A percentile compares a stretch with the other conserved stretches of the same genome.
These are phyloP conservation scores for Limnanthes douglasii DNA, from an alignment of 345 rosid species.

Conservation along the genomic window DNA sequence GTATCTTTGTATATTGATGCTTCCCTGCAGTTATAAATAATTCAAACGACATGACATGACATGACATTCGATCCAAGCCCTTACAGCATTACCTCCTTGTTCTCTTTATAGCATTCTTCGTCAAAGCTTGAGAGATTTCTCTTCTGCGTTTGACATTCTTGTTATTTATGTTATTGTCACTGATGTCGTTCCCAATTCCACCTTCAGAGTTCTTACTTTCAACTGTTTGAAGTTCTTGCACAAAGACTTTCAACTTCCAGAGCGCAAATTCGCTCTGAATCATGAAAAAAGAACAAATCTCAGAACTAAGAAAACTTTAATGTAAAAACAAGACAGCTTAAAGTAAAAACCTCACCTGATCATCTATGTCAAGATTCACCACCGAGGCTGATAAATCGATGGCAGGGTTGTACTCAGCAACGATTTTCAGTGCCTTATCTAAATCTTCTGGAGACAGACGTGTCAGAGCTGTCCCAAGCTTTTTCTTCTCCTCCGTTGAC, in stretches of 20 bases:
- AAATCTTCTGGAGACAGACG: conserved; percentile 48
- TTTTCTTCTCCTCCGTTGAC: conserved; percentile 56
- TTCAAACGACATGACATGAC: too few relatives aligned
- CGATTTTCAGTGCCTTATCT: conserved; percentile 51
- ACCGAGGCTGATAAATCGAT: conserved; percentile 47
- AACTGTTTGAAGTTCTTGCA: conserved; percentile 42
- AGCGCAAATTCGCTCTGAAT: conserved; percentile 42
- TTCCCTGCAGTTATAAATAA: too few relatives aligned
- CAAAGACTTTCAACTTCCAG: conserved; percentile 70
- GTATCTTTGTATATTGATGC: too few relatives aligned
- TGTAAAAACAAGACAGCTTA: neutral
- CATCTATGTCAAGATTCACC: conserved; percentile 66
- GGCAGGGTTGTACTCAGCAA: conserved; percentile 50
- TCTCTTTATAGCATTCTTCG: too few relatives aligned
- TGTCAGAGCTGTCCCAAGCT: conserved; percentile 37
- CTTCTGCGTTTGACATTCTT: conserved; percentile 29
- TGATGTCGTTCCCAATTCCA: conserved; percentile 21
- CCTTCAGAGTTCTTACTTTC: conserved; percentile 21
- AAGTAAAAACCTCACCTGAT: conserved; percentile 24
- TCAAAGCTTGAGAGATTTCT: conserved; percentile 36
- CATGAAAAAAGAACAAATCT: neutral
- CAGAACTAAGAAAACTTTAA: neutral
- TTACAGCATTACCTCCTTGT: too few relatives aligned
- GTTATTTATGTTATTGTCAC: conserved; percentile 15
- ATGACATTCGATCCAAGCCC: too few relatives aligned